phyloP scores from a whole-genome alignment of 768 basidiomycete species.

The Nevesoporus exiguus region DNA sequence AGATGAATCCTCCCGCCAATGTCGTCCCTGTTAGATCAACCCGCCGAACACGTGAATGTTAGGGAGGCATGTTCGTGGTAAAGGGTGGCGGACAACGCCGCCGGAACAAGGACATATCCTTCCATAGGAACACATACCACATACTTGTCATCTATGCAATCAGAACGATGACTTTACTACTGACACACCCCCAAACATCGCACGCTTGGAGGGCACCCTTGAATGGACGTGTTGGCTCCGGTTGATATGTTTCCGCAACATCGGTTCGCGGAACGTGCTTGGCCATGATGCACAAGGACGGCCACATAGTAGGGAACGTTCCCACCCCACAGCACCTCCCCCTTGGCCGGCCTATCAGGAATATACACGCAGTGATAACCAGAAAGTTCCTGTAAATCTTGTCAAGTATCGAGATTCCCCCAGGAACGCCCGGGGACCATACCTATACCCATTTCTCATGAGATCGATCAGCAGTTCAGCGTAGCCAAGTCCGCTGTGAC shows the following conservation, averaged over 20 bases:
- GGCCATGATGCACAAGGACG: conserved; percentile 6
- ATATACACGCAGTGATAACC: conserved; percentile 2
- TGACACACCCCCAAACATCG: conserved; percentile 8
- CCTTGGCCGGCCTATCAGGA: conserved; percentile 16
- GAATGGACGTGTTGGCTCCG: conserved; percentile 13
- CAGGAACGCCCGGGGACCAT: conserved; percentile 7
- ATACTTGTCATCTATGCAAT: background rate
- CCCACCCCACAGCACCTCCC: conserved; percentile 23
- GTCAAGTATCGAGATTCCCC: conserved; percentile 26
- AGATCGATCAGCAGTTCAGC: conserved; percentile 2
- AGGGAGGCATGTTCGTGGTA: conserved; percentile 13
- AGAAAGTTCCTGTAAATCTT: conserved; percentile 37
- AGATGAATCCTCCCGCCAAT: background rate
- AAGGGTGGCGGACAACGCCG: background rate
- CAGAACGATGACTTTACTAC: background rate
- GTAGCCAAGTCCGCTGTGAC: background rate
- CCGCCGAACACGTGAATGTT: background rate
- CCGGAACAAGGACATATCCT: background rate
- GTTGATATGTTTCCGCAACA: background rate
- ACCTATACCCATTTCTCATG: conserved; percentile 26
- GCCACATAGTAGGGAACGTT: conserved; percentile 16
- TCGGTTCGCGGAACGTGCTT: background rate
- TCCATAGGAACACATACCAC: background rate
- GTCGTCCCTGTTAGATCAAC: background rate
- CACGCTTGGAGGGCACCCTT: conserved; percentile 9